Conservation (phyloP, 176 grass and related monocot genomes). For the Secale cereale region DNA sequence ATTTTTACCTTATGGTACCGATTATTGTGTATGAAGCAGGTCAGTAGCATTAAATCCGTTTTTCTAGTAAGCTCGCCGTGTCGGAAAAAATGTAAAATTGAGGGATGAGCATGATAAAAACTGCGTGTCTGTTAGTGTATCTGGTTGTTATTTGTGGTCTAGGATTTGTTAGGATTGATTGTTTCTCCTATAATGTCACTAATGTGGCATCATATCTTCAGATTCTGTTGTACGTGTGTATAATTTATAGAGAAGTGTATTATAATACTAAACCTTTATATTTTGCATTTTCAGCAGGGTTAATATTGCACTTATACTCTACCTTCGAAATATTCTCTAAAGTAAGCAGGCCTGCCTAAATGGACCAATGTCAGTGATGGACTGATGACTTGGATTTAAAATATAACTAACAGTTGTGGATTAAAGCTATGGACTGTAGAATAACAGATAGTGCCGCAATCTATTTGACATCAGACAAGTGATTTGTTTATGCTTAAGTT, state of each 20-base stretch:
- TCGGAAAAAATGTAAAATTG: constrained; percentile 9
- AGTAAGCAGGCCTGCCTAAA: neutral
- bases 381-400: neutral
- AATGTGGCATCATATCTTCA: neutral
- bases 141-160: neutral
- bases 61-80: neutral
- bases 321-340: neutral
- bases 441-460: neutral
- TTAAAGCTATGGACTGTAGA: neutral
- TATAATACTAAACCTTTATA: neutral
- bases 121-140: neutral
- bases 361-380: neutral
- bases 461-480: neutral
- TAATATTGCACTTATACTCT: neutral
- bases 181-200: neutral
- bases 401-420: neutral
- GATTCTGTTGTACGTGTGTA: neutral
- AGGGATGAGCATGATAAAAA: neutral
- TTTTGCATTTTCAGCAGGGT: neutral
- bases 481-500: neutral
- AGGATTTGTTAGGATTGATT: neutral
- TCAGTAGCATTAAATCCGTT: neutral
- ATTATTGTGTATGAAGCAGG: neutral
- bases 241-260: neutral
- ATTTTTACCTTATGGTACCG: neutral